Conservation (phyloP, 371 early-diverging fungal genomes). For the Mucor velutinosus region DNA sequence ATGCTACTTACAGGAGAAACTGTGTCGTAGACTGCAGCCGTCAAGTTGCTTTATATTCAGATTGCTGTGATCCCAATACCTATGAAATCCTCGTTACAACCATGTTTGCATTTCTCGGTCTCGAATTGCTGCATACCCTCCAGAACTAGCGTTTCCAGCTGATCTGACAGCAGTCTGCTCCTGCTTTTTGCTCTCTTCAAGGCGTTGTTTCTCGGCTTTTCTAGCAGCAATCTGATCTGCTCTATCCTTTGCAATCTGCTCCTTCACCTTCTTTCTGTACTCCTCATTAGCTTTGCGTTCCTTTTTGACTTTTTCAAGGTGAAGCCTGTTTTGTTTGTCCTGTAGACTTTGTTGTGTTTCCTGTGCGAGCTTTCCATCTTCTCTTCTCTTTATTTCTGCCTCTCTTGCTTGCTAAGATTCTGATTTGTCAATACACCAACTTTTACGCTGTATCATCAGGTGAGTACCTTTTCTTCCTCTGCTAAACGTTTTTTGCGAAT, state of each 20-base stretch:
- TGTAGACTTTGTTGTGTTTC: slow-evolving; percentile 17
- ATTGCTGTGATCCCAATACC: slow-evolving; percentile 9
- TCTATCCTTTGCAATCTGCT: slow-evolving; percentile 39
- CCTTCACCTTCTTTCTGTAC: slow-evolving; percentile 30
- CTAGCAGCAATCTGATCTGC: slow-evolving; percentile 29
- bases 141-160: not conserved
- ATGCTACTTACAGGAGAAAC: slow-evolving; percentile 26
- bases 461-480: not conserved
- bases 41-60: slow-evolving; percentile 41
- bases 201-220: not conserved
- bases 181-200: not conserved
- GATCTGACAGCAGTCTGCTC: not conserved
- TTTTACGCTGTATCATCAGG: not conserved
- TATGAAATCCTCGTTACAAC: not conserved
- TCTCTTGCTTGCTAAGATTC: slow-evolving; percentile 22
- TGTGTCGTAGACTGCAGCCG: slow-evolving; percentile 30
- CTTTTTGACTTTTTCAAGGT: slow-evolving; percentile 30
- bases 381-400: slow-evolving; percentile 29
- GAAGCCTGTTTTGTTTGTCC: slow-evolving; percentile 28
- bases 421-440: not conserved
- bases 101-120: not conserved
- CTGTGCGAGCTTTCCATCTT: slow-evolving; percentile 33
- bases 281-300: slow-evolving; percentile 37
- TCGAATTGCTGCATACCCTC: not conserved
- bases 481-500: not conserved